Evolutionary conservation across 1,284 basidiomycete genomes (phyloP), one percentile per base, ranked within the genome.

Genomic region (Ustilago curta): DNA sequence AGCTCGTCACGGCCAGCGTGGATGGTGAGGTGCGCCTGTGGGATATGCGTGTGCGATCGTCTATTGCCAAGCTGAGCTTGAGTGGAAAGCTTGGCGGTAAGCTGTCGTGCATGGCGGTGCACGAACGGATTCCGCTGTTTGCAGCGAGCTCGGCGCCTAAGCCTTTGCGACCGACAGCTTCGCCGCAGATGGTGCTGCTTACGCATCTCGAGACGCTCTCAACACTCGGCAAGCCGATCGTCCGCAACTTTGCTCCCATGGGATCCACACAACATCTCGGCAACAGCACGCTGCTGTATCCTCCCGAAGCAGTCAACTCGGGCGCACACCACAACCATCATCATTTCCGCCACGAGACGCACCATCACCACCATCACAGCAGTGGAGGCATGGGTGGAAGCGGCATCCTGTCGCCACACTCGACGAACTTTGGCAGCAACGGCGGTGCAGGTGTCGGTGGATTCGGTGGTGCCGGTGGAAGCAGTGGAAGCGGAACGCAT

Each of bases 11-110:
- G n/a, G 95, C 93, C 67, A 97, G 95, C 82, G 87, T 94, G 84
- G 92, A 94, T 80, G 97, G 97, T 1, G 91, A 94, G 78, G 91
- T 97, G 44, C 91, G 93, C 74, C 86, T 98, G 35, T 99, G 95
- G 92, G 97, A 99, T 85, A 88, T 94, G 42, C 91, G 97, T 59
- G 88, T 89, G 6, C 88, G 91, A 60, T 89, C 89, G 47, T 91
- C 92, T 87, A 88, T 91, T 31, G 85, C 91, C 42, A 90, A 92
- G 79, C 88, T 89, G 2, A 87, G 90, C 47, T 92, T 95, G 8
- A 54, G 69, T 5, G 11, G 52, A 4, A 54, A 59, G 27, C 56
- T 81, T 19, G 67, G 75, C 6, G 78, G 71, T 25, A 71, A 78
- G 62, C 87, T 98, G 50, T 91, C 93, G 27, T 89, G 91, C 2